Evolutionary conservation across 352 stramenopile species (phyloP).

Genomic region (Thalassiosira mediterranea): DNA sequence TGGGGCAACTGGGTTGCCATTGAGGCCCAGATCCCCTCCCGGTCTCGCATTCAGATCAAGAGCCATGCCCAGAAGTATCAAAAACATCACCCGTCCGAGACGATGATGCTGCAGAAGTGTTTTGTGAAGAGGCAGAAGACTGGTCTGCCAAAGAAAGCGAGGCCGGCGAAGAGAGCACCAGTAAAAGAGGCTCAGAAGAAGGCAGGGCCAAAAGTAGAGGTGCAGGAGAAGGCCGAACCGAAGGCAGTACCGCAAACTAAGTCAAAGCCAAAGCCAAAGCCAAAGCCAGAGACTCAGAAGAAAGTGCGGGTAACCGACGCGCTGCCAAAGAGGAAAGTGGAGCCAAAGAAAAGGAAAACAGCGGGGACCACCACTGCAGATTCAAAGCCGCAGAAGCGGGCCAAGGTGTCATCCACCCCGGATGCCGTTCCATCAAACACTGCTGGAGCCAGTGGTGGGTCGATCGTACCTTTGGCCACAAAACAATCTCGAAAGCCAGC

Average conservation of each 20-base stretch:
- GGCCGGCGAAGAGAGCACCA: not conserved
- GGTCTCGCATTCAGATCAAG: conserved; percentile 8
- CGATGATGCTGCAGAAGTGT: not conserved
- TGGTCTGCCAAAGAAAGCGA: not conserved
- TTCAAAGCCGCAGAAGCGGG: not conserved
- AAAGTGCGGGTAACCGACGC: not conserved
- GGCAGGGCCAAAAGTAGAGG: no score
- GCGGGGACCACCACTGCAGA: not conserved
- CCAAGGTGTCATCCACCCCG: not conserved
- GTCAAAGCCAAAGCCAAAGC: no score
- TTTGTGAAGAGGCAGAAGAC: not conserved
- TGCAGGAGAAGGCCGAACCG: no score
- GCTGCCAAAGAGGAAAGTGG: not conserved
- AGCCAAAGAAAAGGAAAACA: not conserved
- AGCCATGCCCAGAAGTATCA: conserved; percentile 13
- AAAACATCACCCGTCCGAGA: conserved; percentile 17
- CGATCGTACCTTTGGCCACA: no score
- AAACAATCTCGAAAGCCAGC: no score
- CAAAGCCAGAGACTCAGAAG: not conserved
- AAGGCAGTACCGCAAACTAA: no score
- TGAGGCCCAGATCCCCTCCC: not conserved
- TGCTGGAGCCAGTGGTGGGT: no score
- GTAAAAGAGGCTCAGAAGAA: no score
- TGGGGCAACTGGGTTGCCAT: conserved; percentile 18
- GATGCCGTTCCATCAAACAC: not conserved